Evolutionary conservation across 805 yeast genomes (phyloP), one percentile per base, ranked within the genome.

Genomic region (Dipodascopsis uninucleata): DNA sequence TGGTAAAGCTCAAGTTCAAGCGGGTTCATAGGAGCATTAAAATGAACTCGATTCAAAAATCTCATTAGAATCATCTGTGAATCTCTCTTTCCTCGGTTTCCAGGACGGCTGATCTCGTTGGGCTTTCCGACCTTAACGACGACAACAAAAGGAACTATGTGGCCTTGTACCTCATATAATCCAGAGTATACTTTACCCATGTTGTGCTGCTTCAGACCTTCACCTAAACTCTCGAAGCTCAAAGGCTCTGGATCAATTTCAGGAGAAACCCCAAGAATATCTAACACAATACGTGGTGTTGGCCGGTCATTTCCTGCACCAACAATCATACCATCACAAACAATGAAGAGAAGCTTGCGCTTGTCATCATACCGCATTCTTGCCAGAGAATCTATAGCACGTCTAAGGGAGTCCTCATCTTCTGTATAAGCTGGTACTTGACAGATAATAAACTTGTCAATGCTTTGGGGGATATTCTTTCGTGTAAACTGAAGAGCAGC

Each of bases 61-160:
- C 79, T 66, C 82, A 78, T 78, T 56, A 78, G 65, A 32, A 78
- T 63, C 64, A 78, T 70, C 60, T 78, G 82, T 14, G 82, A 75
- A 58, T 78, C 82, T 59, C 82, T 77, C 62, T 78, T 78, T 61
- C 82, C 82, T 58, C 82, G 71, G 61, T 78, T 78, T 49, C 82
- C 82, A 10, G 82, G 82, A 39, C 74, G 62, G 44, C 70, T 70
- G 10, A 72, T 74, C 60, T 78, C 82, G 8, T 71, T 74, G 2
- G 81, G 79, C 24, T 78, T 75, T 34, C 82, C 82, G 45, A 79
- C 77, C 61, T 78, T 78, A 36, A 78, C 81, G 43, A 78, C 60
- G 4, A 75, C 75, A 36, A 78, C 58, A 52, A 76, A 67, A 0
- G 82, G 82, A 24, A 77, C 76, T 35, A 77, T 74, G 23, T 69